These are phyloP conservation scores for Coniochaeta ligniaria DNA, from an alignment of 2,329 filamentous ascomycete genomes.

Conservation along the genomic window DNA sequence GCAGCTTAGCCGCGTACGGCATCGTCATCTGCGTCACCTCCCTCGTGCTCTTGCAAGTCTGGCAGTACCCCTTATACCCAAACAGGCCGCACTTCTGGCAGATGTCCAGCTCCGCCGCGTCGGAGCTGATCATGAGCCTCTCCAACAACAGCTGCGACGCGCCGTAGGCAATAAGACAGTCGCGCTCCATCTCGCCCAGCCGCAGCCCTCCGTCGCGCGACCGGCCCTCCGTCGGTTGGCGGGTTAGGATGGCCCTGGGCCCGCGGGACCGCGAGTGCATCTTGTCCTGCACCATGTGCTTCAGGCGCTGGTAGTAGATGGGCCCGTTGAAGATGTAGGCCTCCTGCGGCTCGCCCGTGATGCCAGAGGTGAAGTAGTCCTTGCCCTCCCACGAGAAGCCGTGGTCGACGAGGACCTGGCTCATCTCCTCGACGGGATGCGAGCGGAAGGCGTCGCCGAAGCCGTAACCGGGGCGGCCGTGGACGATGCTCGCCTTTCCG, in stretches of 20 bases:
- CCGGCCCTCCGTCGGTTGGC: constrained; percentile 93
- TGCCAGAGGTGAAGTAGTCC: constrained; percentile 90
- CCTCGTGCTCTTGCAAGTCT: constrained; percentile 79
- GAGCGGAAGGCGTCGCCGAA: constrained; percentile 73
- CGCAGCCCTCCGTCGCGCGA: constrained; percentile 87
- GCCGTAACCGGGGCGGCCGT: constrained; percentile 82
- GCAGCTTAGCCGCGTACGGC: constrained; percentile 92
- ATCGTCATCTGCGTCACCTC: constrained; percentile 90
- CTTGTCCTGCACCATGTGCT: constrained; percentile 99
- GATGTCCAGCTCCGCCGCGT: constrained; percentile 85
- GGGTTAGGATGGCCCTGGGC: constrained; percentile 82
- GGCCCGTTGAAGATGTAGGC: constrained; percentile 98
- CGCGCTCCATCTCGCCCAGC: constrained; percentile 97
- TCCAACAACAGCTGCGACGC: constrained; percentile 88
- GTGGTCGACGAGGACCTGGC: constrained; percentile 71
- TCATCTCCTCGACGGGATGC: constrained; percentile 83
- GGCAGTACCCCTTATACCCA: constrained; percentile 91
- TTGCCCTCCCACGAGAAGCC: constrained; percentile 97
- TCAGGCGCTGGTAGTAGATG: constrained; percentile 98
- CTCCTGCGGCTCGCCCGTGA: constrained; percentile 88
- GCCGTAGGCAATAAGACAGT: constrained; percentile 95
- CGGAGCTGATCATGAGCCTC: constrained; percentile 88
- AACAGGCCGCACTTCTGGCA: constrained; percentile 93
- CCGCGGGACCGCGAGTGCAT: constrained; percentile 95
- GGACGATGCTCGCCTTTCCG: constrained; percentile 85